Conservation (phyloP, 2,329 filamentous ascomycete genomes). For the Fusarium staphyleae region DNA sequence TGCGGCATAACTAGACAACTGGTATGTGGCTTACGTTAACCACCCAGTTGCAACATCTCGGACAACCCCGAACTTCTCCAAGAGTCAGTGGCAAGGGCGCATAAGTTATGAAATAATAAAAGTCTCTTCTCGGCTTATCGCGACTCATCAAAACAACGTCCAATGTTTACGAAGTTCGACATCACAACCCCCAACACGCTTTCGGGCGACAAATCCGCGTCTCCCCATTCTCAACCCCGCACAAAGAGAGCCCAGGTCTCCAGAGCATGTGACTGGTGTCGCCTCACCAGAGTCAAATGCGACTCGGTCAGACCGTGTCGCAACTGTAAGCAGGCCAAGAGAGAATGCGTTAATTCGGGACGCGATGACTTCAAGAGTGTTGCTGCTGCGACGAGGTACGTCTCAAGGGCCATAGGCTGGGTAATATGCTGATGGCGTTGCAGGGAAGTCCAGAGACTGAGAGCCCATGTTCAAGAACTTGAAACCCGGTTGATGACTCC, state of each 20-base stretch:
- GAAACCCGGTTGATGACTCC: conserved; percentile 24
- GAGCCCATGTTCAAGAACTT: conserved; percentile 32
- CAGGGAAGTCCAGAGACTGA: conserved; percentile 38
- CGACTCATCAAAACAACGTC: no score
- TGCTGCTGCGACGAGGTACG: conserved; percentile 35
- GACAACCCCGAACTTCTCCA: no score
- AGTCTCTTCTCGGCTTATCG: no score
- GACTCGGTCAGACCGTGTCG: conserved; percentile 41
- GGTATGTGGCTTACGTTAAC: no score
- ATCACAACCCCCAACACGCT: conserved; percentile 27
- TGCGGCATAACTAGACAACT: no score
- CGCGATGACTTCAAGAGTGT: conserved; percentile 40
- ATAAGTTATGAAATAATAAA: no score
- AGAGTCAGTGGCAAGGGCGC: no score
- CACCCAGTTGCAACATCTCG: neutral
- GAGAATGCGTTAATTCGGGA: conserved; percentile 34
- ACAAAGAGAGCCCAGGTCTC: conserved; percentile 43
- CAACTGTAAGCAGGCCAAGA: conserved; percentile 37
- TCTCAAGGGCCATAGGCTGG: neutral
- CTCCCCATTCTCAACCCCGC: conserved; percentile 32
- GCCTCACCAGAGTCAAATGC: conserved; percentile 41
- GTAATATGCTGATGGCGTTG: neutral
- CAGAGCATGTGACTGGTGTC: conserved; percentile 44
- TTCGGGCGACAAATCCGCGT: conserved; percentile 21
- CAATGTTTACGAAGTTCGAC: conserved; percentile 39